phyloP scores from a whole-genome alignment of 768 basidiomycete genomes.

The Amanita rubescens region DNA sequence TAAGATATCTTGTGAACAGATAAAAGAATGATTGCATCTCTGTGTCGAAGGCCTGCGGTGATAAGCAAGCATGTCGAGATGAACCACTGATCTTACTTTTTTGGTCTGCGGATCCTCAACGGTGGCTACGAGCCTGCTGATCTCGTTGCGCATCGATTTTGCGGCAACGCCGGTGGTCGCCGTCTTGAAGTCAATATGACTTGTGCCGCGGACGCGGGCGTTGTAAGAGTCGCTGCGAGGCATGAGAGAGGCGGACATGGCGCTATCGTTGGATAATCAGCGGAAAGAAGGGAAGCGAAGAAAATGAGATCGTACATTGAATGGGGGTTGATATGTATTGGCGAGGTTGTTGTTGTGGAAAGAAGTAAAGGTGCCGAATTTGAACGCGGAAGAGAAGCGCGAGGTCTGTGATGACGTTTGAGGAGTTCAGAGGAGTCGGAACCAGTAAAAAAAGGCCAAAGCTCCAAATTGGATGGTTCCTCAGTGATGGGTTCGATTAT shows the following conservation, averaged over 20 bases:
- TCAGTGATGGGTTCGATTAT: slow-evolving; percentile 44
- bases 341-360: slow-evolving; percentile 57
- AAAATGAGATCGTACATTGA: slow-evolving; percentile 27
- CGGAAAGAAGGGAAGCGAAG: slow-evolving; percentile 12
- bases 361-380: slow-evolving; percentile 52
- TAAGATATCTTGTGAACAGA: slow-evolving; percentile 91
- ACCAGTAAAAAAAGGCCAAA: slow-evolving; percentile 11
- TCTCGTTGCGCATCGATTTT: slow-evolving; percentile 98
- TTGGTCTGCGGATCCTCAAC: slow-evolving; percentile 74
- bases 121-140: slow-evolving; percentile 84
- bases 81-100: slow-evolving; percentile 46
- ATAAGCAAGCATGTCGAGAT: slow-evolving; percentile 13
- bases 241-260: slow-evolving; percentile 48
- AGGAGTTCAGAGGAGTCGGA: slow-evolving; percentile 27
- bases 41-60: slow-evolving; percentile 71
- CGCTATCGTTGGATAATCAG: slow-evolving; percentile 19
- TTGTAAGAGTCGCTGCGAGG: slow-evolving; percentile 64
- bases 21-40: slow-evolving; percentile 97
- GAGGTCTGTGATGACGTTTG: slow-evolving; percentile 61
- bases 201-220: slow-evolving; percentile 66
- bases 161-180: slow-evolving; percentile 90
- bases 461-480: slow-evolving; percentile 32
- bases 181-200: slow-evolving; percentile 95
- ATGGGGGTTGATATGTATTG: slow-evolving; percentile 40
- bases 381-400: slow-evolving; percentile 34